phyloP scores from a whole-genome alignment of 2,329 filamentous ascomycete species.

The Xylaria sp. region DNA sequence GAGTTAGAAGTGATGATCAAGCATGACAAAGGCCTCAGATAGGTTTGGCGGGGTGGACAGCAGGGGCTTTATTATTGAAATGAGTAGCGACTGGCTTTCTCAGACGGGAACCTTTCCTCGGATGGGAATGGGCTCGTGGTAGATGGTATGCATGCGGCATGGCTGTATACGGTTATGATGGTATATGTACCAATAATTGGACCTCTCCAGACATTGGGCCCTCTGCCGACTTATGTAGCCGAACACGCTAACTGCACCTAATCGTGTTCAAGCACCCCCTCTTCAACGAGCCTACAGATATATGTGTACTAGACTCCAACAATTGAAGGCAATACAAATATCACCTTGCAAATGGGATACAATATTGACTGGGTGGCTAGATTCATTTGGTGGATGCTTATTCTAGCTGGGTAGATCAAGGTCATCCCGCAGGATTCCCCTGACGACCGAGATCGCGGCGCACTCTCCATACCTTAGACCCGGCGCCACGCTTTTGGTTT shows the following conservation, averaged over 20 bases:
- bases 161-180: conserved; percentile 10
- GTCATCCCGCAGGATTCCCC: conserved; percentile 29
- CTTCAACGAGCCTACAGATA: no score
- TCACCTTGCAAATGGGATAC: no score
- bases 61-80: conserved; percentile 3
- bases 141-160: neutral
- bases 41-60: conserved; percentile 30
- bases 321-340: no score
- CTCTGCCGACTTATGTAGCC: conserved; percentile 24
- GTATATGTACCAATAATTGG: conserved; percentile 15
- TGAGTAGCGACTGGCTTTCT: conserved; percentile 15
- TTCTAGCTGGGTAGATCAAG: conserved; percentile 9
- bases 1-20: conserved; percentile 40
- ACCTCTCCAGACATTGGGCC: conserved; percentile 3
- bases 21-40: conserved; percentile 37
- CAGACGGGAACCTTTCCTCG: neutral
- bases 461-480: conserved; percentile 72
- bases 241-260: neutral
- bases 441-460: conserved; percentile 67
- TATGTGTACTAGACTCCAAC: no score
- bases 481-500: conserved; percentile 65
- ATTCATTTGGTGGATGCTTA: no score
- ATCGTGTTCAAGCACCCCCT: neutral
- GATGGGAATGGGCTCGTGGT: conserved; percentile 8
- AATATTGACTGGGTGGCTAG: no score